Conservation (phyloP, 2,329 filamentous ascomycete genomes). For the Trichoderma atrobrunneum region DNA sequence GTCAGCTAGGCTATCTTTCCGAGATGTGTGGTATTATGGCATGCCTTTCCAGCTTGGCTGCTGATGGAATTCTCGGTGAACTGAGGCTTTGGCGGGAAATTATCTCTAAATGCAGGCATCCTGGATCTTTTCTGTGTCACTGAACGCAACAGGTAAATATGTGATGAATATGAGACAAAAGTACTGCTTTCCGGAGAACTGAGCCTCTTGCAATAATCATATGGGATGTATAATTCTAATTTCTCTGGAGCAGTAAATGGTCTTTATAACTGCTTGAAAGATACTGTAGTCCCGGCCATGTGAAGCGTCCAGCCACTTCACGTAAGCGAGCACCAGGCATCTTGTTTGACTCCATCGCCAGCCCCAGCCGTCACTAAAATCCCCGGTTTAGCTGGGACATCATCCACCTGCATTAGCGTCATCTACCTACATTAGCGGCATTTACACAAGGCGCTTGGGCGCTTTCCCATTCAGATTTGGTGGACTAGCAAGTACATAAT, state of each 20-base stretch:
- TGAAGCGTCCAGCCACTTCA: not conserved
- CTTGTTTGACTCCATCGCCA: not conserved
- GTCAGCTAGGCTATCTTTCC: not conserved
- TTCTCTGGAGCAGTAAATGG: not conserved
- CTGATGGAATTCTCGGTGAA: not conserved
- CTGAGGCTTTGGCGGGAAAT: not conserved
- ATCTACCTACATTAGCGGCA: not conserved
- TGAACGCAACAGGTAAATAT: not conserved
- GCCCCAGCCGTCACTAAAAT: not conserved
- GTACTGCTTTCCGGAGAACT: not conserved
- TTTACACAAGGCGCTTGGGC: not conserved
- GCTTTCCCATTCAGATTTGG: not conserved
- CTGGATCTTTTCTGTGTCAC: not conserved
- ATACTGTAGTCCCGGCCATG: not conserved
- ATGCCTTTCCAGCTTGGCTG: not conserved
- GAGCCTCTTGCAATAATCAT: not conserved
- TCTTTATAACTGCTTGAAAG: not conserved
- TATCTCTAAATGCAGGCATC: not conserved
- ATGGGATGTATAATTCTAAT: too few species aligned
- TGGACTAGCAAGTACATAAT: not conserved
- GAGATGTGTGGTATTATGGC: not conserved
- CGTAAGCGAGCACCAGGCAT: not conserved
- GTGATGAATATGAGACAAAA: not conserved
- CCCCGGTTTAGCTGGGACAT: not conserved
- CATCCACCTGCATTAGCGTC: not conserved